phyloP scores from a whole-genome alignment of 805 yeast genomes.

The Starmera quercuum region DNA sequence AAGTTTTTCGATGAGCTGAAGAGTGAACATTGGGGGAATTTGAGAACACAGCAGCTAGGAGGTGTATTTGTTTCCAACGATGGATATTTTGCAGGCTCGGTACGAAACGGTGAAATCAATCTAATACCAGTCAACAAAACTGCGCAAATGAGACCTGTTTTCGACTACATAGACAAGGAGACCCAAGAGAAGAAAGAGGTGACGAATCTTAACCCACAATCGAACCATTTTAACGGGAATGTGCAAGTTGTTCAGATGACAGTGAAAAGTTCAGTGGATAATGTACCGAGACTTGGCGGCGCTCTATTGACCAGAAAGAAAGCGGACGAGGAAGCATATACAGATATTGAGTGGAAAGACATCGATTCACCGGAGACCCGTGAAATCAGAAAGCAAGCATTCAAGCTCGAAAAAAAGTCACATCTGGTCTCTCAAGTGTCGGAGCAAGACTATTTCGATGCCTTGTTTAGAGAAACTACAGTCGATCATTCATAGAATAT shows the following conservation, averaged over 20 bases:
- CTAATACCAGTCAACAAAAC: conserved; percentile 59
- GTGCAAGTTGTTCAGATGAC: conserved; percentile 71
- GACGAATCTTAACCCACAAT: conserved; percentile 23
- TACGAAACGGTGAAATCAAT: conserved; percentile 44
- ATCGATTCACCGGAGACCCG: conserved; percentile 24
- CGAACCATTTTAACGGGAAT: conserved; percentile 22
- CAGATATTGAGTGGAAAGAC: conserved; percentile 38
- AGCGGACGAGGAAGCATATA: conserved; percentile 53
- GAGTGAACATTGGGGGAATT: conserved; percentile 56
- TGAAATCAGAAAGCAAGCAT: conserved; percentile 16
- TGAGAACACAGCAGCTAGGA: conserved; percentile 52
- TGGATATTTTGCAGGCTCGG: conserved; percentile 43
- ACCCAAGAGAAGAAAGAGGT: conserved; percentile 36
- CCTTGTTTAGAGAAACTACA: conserved; percentile 20
- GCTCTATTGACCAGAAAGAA: conserved; percentile 57
- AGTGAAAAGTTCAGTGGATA: conserved; percentile 53
- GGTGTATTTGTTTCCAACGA: conserved; percentile 59
- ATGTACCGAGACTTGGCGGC: conserved; percentile 58
- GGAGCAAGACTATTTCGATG: conserved; percentile 24
- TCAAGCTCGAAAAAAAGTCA: conserved; percentile 18
- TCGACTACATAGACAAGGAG: conserved; percentile 67
- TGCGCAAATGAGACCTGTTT: conserved; percentile 75
- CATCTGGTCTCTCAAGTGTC: conserved; percentile 19
- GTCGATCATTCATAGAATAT: conserved; percentile 2
- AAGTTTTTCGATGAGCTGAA: conserved; percentile 61